Evolutionary conservation across 179 eudicot species (phyloP), one percentile per base, ranked within the genome.

Genomic region (Sideroxylon spinosum): DNA sequence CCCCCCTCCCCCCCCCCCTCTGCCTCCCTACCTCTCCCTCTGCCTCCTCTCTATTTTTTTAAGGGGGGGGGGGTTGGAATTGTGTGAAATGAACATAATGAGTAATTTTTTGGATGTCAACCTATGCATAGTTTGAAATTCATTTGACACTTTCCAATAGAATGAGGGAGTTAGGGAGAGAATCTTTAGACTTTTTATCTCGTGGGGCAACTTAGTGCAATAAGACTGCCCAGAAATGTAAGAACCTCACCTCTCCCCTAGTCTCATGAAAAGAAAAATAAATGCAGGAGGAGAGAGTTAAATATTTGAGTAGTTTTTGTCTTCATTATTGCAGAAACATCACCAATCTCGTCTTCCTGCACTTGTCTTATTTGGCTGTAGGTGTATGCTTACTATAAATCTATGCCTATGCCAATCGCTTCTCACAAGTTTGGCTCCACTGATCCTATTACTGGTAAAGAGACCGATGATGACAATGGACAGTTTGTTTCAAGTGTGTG

Each of bases 401-500:
- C 98, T 71, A 86, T 94, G 64, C 95, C 97, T 13, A 92, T 92
- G 97, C 98, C 99, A 67, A 86, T 96, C 56, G 87, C 91, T 46
- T 84, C 94, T 63, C 93, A 94, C 88, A 92, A 96, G 87, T 96
- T 96, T 81, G 98, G 99, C 64, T 92, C 98, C 49, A 86, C 92
- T 37, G 93, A 96, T 89, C 91, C 97, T 78, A 83, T 91, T 65
- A 86, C 99, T 48, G 95, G 93, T 63, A 91, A 86, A 78, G 93
- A 96, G 84, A 92, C 91, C n/a, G 98, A 94, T 61, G 91, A 94
- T 78, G 89, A 90, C 79, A 86, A 86, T 61, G 96, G 96, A 52
- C 98, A 91, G 81, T 96, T 96, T 78, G 99, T 96, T 79, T 96
- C 99, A 48, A 91, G 98, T 78, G 98, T 94, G 57, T 96, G 98